Evolutionary conservation across 1,139 yeast species (phyloP).

Genomic region (Sugiyamaella pinicola): DNA sequence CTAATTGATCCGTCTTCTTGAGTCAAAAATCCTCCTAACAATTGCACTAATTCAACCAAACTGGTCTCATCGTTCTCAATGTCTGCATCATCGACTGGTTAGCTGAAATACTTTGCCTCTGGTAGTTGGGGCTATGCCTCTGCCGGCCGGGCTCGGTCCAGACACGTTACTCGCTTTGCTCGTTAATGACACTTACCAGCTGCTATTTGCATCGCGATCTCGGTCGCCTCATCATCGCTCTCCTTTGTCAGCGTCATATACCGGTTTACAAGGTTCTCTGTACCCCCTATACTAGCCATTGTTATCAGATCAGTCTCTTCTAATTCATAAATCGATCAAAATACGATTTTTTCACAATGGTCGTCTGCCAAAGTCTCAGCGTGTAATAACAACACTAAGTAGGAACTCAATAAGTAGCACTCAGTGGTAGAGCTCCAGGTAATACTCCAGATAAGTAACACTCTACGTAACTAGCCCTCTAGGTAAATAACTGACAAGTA

Average conservation of each 20-base stretch:
- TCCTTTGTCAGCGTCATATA: constrained; percentile 14
- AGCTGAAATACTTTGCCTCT: too few species aligned
- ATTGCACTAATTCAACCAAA: constrained; percentile 56
- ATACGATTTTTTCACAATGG: too few species aligned
- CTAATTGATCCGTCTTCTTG: constrained; percentile 54
- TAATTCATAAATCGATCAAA: neutral
- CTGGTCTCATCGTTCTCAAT: constrained; percentile 46
- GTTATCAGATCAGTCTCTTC: neutral
- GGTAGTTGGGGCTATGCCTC: neutral
- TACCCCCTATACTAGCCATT: neutral
- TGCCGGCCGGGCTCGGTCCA: too few species aligned
- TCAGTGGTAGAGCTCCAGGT: too few species aligned
- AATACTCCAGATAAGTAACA: too few species aligned
- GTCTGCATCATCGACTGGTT: too few species aligned
- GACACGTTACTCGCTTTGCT: too few species aligned
- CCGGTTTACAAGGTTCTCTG: constrained; percentile 7
- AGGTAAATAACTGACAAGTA: too few species aligned
- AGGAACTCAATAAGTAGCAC: too few species aligned
- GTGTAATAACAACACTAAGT: too few species aligned
- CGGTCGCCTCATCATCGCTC: neutral
- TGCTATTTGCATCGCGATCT: constrained; percentile 15
- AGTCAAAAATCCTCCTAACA: constrained; percentile 63
- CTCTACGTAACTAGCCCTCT: too few species aligned
- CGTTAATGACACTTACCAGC: constrained; percentile 17
- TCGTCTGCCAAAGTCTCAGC: too few species aligned